Evolutionary conservation across 1,284 basidiomycete species (phyloP).

Genomic region (Cystobasidiaceae sp.): DNA sequence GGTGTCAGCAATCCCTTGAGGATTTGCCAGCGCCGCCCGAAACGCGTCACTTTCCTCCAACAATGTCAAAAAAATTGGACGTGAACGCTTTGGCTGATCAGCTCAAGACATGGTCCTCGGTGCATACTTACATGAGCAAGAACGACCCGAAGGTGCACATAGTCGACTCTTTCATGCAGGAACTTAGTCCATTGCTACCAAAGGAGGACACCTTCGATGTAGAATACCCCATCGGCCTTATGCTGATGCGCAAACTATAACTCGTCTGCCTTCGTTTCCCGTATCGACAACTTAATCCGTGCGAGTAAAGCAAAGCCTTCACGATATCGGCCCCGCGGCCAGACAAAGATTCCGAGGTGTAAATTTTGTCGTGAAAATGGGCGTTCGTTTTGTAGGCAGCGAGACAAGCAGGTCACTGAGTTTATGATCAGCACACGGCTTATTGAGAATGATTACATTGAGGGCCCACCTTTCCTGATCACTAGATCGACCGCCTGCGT

Average conservation of each 20-base stretch:
- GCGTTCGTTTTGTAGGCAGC: slow-evolving; percentile 91
- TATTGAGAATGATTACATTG: too few relatives aligned
- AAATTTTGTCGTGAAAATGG: slow-evolving; percentile 85
- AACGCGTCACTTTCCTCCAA: slow-evolving; percentile 47
- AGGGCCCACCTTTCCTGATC: slow-evolving; percentile 51
- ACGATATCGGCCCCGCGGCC: slow-evolving; percentile 60
- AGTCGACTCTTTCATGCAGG: slow-evolving; percentile 6
- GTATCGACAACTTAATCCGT: not conserved
- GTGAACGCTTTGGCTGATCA: slow-evolving; percentile 65
- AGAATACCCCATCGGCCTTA: slow-evolving; percentile 16
- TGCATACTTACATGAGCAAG: slow-evolving; percentile 63
- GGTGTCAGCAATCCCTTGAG: not conserved
- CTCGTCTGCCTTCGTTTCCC: not conserved
- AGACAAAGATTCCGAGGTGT: slow-evolving; percentile 90
- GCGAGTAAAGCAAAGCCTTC: not conserved
- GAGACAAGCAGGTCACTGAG: slow-evolving; percentile 72
- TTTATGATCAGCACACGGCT: not conserved
- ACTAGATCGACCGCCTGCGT: slow-evolving; percentile 37
- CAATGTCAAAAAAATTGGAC: slow-evolving; percentile 58
- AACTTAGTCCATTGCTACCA: not conserved
- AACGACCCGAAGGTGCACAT: not conserved
- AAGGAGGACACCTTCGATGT: not conserved
- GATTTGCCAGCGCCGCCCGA: not conserved
- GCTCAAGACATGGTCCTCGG: slow-evolving; percentile 64
- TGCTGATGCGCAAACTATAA: slow-evolving; percentile 1